Conservation (phyloP, 2,329 filamentous ascomycete genomes). For the Botrytis hyacinthi region DNA sequence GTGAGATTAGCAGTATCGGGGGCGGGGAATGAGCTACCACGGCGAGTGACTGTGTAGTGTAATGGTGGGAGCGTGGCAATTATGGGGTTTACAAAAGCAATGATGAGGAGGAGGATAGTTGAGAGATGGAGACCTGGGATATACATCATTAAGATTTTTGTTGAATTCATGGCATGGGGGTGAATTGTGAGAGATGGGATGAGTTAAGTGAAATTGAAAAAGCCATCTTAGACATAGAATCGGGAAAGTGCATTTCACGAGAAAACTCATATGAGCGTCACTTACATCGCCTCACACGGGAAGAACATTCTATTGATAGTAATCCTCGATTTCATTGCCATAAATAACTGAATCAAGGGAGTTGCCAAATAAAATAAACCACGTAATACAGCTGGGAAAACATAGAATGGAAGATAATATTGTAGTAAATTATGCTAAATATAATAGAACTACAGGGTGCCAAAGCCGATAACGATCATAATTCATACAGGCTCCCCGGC, state of each 20-base stretch:
- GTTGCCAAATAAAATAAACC: neutral
- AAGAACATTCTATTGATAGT: neutral
- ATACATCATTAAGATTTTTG: neutral
- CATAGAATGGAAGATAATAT: neutral
- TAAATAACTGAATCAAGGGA: neutral
- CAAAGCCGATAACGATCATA: neutral
- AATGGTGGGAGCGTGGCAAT: constrained; percentile 7
- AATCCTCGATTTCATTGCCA: neutral
- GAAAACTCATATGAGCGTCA: too few relatives aligned
- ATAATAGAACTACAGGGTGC: neutral
- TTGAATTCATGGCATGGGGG: accelerated
- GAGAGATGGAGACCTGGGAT: neutral
- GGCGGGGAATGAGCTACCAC: constrained; percentile 9
- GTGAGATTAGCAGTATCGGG: constrained; percentile 12
- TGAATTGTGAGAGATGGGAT: neutral
- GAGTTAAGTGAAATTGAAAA: neutral
- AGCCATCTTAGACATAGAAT: neutral
- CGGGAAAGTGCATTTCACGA: neutral
- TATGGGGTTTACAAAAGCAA: neutral
- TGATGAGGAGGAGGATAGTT: neutral
- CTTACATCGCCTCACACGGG: neutral
- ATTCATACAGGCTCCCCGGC: too few relatives aligned
- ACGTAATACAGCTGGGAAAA: neutral
- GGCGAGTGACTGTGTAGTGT: constrained; percentile 12
- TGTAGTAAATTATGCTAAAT: neutral